A percentile compares a stretch with the other conserved stretches of the same genome.
phyloP scores from a whole-genome alignment of 108 stramenopile species.

The Pseudonitzschia pungens region DNA sequence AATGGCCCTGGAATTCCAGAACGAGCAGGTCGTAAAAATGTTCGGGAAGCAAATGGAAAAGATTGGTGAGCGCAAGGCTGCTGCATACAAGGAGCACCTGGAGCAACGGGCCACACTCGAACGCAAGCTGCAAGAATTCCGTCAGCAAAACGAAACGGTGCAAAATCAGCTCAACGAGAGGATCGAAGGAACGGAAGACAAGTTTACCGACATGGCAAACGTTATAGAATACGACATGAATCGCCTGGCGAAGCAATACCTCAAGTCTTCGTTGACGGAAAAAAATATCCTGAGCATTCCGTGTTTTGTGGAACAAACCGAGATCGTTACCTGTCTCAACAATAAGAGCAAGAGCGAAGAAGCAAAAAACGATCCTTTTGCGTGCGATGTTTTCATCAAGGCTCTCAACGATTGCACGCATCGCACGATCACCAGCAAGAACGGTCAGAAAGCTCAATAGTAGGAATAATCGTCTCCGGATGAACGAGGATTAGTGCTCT shows the following conservation, averaged over 20 bases:
- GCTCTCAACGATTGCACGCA: slow-evolving; percentile 26
- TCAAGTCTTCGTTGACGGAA: slow-evolving; percentile 3
- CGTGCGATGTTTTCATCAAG: slow-evolving; percentile 29
- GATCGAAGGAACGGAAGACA: slow-evolving; percentile 31
- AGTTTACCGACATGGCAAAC: slow-evolving; percentile 31
- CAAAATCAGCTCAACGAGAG: slow-evolving; percentile 25
- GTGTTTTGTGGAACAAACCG: slow-evolving; percentile 28
- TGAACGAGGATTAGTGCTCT: no score
- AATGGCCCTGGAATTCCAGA: slow-evolving; percentile 33
- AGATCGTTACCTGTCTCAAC: slow-evolving; percentile 22
- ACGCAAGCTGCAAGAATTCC: slow-evolving; percentile 24
- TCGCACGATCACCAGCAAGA: slow-evolving; percentile 21
- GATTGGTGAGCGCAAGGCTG: slow-evolving; percentile 32
- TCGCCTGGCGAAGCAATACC: slow-evolving; percentile 30
- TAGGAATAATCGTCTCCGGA: no score
- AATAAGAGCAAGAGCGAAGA: slow-evolving; percentile 10
- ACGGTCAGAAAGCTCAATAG: no score
- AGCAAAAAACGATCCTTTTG: slow-evolving; percentile 14
- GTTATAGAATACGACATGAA: slow-evolving; percentile 31
- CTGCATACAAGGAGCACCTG: slow-evolving; percentile 14
- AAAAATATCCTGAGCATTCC: slow-evolving; percentile 22
- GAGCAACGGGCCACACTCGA: slow-evolving; percentile 25
- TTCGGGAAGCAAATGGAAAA: slow-evolving; percentile 44
- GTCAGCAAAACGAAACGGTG: slow-evolving; percentile 24
- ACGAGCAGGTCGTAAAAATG: slow-evolving; percentile 40